A percentile compares a stretch with the other conserved stretches of the same genome.
Conservation (phyloP, 768 basidiomycete genomes). For the Lepiota venenata region DNA sequence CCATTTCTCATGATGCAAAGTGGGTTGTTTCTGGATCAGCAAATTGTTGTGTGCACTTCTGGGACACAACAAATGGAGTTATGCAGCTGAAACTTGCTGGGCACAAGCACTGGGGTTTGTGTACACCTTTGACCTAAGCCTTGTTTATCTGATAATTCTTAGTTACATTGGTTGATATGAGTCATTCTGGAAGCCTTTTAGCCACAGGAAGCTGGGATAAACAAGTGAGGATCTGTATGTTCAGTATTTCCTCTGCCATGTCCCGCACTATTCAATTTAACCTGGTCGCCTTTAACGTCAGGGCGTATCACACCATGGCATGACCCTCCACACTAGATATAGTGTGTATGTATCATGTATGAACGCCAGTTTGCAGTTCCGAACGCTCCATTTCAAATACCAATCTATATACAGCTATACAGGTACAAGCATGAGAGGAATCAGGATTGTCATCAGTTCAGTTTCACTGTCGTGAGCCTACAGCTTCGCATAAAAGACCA, state of each 20-base stretch:
- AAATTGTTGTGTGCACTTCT: constrained; percentile 79
- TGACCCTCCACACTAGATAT: too few relatives aligned
- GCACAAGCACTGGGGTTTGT: constrained; percentile 23
- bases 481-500: neutral
- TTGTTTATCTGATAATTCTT: neutral
- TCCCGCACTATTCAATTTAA: neutral
- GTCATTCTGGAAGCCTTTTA: constrained; percentile 26
- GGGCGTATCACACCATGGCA: constrained; percentile 10
- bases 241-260: neutral
- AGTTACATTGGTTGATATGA: constrained; percentile 31
- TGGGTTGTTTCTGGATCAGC: constrained; percentile 77
- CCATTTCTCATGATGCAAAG: constrained; percentile 73
- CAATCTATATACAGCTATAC: too few relatives aligned
- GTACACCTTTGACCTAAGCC: neutral
- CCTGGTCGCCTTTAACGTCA: neutral
- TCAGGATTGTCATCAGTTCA: too few relatives aligned
- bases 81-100: constrained; percentile 76
- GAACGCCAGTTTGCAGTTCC: neutral
- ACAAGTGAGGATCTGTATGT: constrained; percentile 31
- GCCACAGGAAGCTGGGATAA: constrained; percentile 31
- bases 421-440: too few relatives aligned
- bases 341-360: too few relatives aligned
- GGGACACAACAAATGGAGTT: constrained; percentile 54
- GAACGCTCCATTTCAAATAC: too few relatives aligned
- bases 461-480: too few relatives aligned